Base-by-base conservation (phyloP, 2,329 filamentous ascomycete species). In the Ophiostoma montium region DNA sequence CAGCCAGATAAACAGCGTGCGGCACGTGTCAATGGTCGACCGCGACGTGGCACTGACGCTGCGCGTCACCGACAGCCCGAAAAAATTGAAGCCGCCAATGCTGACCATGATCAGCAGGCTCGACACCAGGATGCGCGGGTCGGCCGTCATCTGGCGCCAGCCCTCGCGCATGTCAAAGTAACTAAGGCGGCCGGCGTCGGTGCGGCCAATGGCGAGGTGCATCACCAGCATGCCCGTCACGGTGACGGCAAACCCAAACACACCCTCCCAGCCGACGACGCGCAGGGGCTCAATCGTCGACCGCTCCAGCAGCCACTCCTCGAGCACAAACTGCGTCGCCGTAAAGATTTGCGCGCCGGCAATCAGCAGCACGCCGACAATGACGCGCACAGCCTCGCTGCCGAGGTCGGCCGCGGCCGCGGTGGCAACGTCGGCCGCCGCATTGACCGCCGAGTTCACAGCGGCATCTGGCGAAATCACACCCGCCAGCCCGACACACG, bases 21-120 rank as follows among this genome's bases (percentile, higher is more conserved):
- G 81, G 71, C 89, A 96, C 1, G 92, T 98, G 65, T 98, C 92
- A 59, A 98, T 96, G 31, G 90, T 96, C 31, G 87, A 94, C 53
- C 92, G 80, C 1, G 90, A 87, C 0, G 92, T 98, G 11, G 92
- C 92, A 54, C 85, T 94, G 56, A 98, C 87, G 54, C 69, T 81
- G 52, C 86, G 80, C 1, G 92, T 98, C 9, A 98, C 90, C 1
- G 86, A 92, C 10, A 98, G 76, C 8, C 92, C 92, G 65, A 98
- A 98, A 71, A 94, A 98, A 69, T 98, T 98, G 76, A 96, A 98
- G 48, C 90, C 89, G 84, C 90, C 90, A 59, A 98, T 98, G 60
- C 87, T 94, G 57, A 98, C 75, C 92, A 98, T 98, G 63, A 96
- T 96, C 51, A 94, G 65, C 8, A 96, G 49, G 56, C 87, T 94